These are phyloP conservation scores for Geranium incanum DNA, from an alignment of 441 rosid genomes.

Conservation along the genomic window DNA sequence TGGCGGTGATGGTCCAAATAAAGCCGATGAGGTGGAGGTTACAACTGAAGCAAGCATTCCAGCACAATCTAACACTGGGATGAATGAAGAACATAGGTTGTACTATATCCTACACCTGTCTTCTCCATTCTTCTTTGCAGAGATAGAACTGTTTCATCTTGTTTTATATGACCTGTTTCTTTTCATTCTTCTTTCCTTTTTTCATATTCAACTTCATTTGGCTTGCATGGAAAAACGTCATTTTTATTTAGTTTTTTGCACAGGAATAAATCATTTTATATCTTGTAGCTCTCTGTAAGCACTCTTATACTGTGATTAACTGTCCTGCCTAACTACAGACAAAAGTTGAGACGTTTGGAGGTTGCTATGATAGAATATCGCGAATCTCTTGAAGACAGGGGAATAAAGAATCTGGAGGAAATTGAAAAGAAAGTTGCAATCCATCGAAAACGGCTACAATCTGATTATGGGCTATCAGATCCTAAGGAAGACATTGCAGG, in stretches of 20 bases:
- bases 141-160: neutral
- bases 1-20: constrained; percentile 52
- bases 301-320: constrained; percentile 10
- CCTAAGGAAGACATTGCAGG: constrained; percentile 37
- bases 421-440: constrained; percentile 76
- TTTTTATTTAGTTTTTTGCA: neutral
- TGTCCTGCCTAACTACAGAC: constrained; percentile 45
- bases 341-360: constrained; percentile 81
- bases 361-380: constrained; percentile 94
- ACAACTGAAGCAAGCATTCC: constrained; percentile 43
- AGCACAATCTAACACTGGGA: constrained; percentile 50
- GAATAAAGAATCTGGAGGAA: constrained; percentile 73
- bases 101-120: neutral
- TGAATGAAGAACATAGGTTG: constrained; percentile 87
- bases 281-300: neutral
- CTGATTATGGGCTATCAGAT: constrained; percentile 55
- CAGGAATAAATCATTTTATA: neutral
- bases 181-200: constrained; percentile 2
- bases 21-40: constrained; percentile 59
- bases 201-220: neutral
- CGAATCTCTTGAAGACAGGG: constrained; percentile 90
- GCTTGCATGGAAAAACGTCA: neutral
- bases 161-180: neutral
- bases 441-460: constrained; percentile 67
- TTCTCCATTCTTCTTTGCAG: neutral